Conservation (phyloP, 208 protist genomes). For the Crithidia mellificae region DNA sequence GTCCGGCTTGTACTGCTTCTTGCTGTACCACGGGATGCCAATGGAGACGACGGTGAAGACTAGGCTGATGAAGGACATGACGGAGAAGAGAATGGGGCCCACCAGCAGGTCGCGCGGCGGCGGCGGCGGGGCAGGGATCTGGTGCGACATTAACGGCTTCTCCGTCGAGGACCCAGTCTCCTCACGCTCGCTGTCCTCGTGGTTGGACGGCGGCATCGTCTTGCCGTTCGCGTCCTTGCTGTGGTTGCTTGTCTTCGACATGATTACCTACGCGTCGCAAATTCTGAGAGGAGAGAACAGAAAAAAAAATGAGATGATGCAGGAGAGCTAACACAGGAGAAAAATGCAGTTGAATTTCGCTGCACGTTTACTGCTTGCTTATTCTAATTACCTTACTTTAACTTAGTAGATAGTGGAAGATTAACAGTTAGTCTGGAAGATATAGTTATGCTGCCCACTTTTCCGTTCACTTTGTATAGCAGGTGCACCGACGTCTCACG, state of each 20-base stretch:
- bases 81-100: constrained; percentile 38
- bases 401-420: too few relatives aligned
- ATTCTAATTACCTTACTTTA: too few relatives aligned
- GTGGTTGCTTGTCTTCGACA: constrained; percentile 24
- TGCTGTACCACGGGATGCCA: constrained; percentile 64
- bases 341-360: too few relatives aligned
- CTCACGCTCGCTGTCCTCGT: constrained; percentile 13
- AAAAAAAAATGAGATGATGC: too few relatives aligned
- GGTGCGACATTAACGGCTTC: constrained; percentile 14
- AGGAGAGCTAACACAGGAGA: too few relatives aligned
- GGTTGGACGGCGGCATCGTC: constrained; percentile 17
- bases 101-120: constrained; percentile 57
- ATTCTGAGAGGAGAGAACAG: too few relatives aligned
- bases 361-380: too few relatives aligned
- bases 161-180: constrained; percentile 28
- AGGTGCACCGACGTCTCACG: too few relatives aligned
- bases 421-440: too few relatives aligned
- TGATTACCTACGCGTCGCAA: neutral
- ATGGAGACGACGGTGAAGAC: constrained; percentile 60
- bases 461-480: too few relatives aligned
- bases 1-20: constrained; percentile 56
- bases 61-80: constrained; percentile 40
- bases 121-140: constrained; percentile 39
- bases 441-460: too few relatives aligned
- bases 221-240: constrained; percentile 22